These are phyloP conservation scores for Scedosporium minutisporum DNA, from an alignment of 2,329 filamentous ascomycete species.

Conservation along the genomic window DNA sequence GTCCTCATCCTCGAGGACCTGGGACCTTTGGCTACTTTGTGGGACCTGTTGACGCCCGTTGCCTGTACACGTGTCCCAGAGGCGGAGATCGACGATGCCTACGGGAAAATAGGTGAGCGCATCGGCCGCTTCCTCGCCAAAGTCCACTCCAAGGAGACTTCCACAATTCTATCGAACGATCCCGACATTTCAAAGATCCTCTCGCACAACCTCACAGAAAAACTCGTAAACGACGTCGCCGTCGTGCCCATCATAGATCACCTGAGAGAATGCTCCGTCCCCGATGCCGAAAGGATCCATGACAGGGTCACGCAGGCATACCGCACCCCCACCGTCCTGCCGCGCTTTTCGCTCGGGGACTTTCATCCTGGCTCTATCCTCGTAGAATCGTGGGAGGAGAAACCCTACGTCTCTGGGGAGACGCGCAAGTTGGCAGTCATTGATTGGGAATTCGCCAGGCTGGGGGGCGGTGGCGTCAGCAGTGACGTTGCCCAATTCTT, in stretches of 20 bases:
- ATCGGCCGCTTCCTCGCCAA: constrained; percentile 9
- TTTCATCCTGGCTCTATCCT: constrained; percentile 13
- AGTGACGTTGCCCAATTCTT: constrained; percentile 15
- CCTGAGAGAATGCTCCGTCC: constrained; percentile 3
- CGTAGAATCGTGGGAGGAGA: constrained; percentile 8
- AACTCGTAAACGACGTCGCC: constrained; percentile 9
- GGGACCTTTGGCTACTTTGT: constrained; percentile 8
- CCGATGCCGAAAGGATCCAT: constrained; percentile 8
- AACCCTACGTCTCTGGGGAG: constrained; percentile 6
- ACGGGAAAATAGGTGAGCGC: constrained; percentile 6
- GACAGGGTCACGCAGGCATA: constrained; percentile 8
- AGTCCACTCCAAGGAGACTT: constrained; percentile 8
- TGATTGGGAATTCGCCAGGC: constrained; percentile 14
- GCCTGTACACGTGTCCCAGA: neutral
- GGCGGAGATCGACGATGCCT: neutral
- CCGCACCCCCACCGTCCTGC: constrained; percentile 5
- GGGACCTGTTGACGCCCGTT: constrained; percentile 8
- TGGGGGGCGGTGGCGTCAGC: constrained; percentile 12
- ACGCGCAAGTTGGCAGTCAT: constrained; percentile 1
- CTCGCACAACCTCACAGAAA: constrained; percentile 7
- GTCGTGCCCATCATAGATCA: constrained; percentile 10
- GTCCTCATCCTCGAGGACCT: constrained; percentile 9
- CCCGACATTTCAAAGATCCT: constrained; percentile 3
- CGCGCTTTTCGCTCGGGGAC: constrained; percentile 11
- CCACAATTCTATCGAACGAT: neutral